A percentile compares a stretch with the other conserved stretches of the same genome.
phyloP scores from a whole-genome alignment of 1,284 basidiomycete species.

The Ustilago xerochloae region DNA sequence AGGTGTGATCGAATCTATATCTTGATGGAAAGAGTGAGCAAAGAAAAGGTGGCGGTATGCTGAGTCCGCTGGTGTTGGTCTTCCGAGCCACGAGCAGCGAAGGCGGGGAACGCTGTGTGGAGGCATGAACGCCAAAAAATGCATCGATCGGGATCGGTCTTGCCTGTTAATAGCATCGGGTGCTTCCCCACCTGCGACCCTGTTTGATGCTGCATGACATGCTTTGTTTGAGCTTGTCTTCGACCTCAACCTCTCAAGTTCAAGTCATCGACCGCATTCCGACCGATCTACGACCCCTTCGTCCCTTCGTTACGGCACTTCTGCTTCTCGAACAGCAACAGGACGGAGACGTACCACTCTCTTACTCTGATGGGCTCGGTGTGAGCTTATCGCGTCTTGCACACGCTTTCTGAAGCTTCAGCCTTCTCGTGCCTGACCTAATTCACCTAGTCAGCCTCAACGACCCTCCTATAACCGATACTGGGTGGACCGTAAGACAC shows the following conservation, averaged over 20 bases:
- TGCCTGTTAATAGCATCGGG: no score
- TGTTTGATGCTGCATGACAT: not conserved
- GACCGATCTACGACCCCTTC: no score
- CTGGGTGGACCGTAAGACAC: no score
- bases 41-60: slow-evolving; percentile 1
- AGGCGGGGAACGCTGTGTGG: slow-evolving; percentile 5
- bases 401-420: not conserved
- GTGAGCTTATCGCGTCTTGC: not conserved
- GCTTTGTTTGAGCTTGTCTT: no score
- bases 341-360: no score
- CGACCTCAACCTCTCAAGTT: no score
- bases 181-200: slow-evolving; percentile 3
- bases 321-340: no score
- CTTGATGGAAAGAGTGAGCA: not conserved
- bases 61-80: slow-evolving; percentile 4
- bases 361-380: not conserved
- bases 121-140: slow-evolving; percentile 7
- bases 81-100: not conserved
- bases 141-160: not conserved
- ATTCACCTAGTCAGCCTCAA: not conserved
- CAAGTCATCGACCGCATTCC: no score
- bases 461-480: not conserved
- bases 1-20: no score
- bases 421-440: not conserved
- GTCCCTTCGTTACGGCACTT: no score